Conservation (phyloP, 305 asterid genomes). For the Striga hermonthica region DNA sequence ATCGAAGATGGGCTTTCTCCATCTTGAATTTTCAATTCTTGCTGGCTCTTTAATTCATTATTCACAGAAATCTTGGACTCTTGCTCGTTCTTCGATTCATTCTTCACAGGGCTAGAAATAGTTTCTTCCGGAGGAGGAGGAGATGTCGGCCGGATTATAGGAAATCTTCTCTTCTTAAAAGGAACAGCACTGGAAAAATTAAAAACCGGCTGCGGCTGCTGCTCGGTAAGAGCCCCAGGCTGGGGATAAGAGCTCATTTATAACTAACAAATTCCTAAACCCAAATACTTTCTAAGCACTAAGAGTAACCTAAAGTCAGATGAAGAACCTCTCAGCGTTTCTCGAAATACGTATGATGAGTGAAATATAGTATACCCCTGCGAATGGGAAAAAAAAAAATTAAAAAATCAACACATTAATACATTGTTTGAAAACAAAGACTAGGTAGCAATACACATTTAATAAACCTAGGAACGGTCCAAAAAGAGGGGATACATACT, state of each 20-base stretch:
- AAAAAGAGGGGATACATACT: neutral
- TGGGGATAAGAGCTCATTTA: conserved; percentile 34
- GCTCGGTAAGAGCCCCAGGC: conserved; percentile 42
- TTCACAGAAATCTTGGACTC: too few species aligned
- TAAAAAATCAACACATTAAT: conserved; percentile 5
- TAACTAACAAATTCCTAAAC: conserved; percentile 28
- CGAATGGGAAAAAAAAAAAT: conserved; percentile 26
- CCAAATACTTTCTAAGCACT: conserved; percentile 24
- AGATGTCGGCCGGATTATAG: conserved; percentile 39
- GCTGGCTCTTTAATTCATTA: conserved; percentile 24
- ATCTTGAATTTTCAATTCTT: conserved; percentile 33
- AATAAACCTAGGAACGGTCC: conserved; percentile 11
- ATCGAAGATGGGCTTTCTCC: conserved; percentile 28
- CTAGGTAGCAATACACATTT: neutral
- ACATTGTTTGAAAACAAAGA: conserved; percentile 12
- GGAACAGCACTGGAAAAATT: conserved; percentile 55
- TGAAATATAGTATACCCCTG: conserved; percentile 30
- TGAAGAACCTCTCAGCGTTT: conserved; percentile 52
- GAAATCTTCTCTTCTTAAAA: conserved; percentile 74
- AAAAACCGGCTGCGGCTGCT: conserved; percentile 35
- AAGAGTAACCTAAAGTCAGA: conserved; percentile 22
- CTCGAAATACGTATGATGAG: conserved; percentile 50
- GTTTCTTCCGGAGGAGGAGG: conserved; percentile 48
- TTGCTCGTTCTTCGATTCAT: conserved; percentile 12
- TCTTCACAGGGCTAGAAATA: conserved; percentile 26